phyloP scores from a whole-genome alignment of 2,329 filamentous ascomycete species.

The Ophiocordyceps camponoti-leonardi region DNA sequence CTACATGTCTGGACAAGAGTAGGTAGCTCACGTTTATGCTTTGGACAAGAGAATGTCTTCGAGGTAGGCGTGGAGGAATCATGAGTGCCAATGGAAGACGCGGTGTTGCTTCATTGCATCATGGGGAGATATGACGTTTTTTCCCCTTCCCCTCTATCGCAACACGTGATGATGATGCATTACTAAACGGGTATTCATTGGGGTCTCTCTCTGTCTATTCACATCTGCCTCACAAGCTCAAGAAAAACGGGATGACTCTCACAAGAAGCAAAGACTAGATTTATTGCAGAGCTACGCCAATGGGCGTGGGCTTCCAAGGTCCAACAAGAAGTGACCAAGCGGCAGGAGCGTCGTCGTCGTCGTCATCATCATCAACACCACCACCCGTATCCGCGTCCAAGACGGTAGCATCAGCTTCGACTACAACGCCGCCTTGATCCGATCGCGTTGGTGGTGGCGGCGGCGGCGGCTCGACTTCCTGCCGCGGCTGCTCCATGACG shows the following conservation, averaged over 20 bases:
- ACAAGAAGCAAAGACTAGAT: not conserved
- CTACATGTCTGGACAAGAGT: too few species aligned
- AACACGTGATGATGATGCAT: not conserved
- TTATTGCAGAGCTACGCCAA: slow-evolving; percentile 28
- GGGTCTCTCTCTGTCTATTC: too few species aligned
- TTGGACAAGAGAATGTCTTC: not conserved
- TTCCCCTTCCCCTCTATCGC: not conserved
- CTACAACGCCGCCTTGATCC: not conserved
- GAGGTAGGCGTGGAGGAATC: not conserved
- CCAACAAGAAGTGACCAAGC: slow-evolving; percentile 34
- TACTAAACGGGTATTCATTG: not conserved
- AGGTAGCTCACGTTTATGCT: not conserved
- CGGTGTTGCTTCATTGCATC: not conserved
- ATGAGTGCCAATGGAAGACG: too few species aligned
- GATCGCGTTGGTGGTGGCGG: too few species aligned
- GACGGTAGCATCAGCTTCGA: not conserved
- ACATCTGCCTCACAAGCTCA: not conserved
- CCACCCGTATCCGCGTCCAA: not conserved
- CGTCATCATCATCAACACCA: not conserved
- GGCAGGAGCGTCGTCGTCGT: slow-evolving; percentile 5
- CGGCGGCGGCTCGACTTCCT: not conserved
- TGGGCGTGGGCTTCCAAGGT: slow-evolving; percentile 39
- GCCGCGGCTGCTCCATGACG: slow-evolving; percentile 10
- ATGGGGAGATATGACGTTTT: not conserved
- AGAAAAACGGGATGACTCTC: too few species aligned